Base-by-base conservation (phyloP, 1,284 basidiomycete genomes). In the Fomitopsis betulina region DNA sequence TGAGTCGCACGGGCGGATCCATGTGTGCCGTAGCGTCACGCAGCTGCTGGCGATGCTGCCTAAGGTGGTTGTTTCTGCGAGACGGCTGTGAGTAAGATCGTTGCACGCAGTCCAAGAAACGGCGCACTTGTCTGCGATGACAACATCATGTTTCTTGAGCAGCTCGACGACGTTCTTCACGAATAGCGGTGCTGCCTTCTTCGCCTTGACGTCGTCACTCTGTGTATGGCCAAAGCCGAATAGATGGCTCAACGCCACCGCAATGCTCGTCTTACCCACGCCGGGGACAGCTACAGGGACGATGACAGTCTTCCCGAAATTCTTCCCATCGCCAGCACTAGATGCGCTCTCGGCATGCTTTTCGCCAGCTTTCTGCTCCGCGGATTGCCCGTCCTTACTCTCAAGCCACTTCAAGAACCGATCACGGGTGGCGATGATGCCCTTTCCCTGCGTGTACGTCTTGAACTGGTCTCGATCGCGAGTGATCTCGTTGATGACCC, bases 281-380 rank as follows among this genome's bases (percentile, higher is more conserved):
- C 96, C 96, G 23, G 95, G 96, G 45, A 98, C 84, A 2, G 94
- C 95, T 19, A 98, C 75, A 0, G 97, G 95, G 0, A 95, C 79
- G 56, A 99, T 84, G 57, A 98, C 77, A 0, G 88, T 93, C 75
- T 96, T 95, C n/a, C 77, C 80, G 61, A 83, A 88, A 62, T 75
- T 71, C 51, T 74, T 67, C 23, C 66, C 61, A 49, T 70, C 70
- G 61, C 75, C 76, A 56, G 75, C 68, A 35, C 79, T 75, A 21
- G 75, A 73, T 54, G 63, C 61, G 32, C 61, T 55, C 38, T 62
- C 66, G 30, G 63, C 60, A 6, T 68, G 62, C 9, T 61, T 56
- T 42, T 67, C 67, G 33, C 58, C 62, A 17, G 63, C 61, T 42
- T 60, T 67, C 42, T 66, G 71, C 37, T 76, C 65, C 39, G 66